Base-by-base conservation (phyloP, 805 yeast species). In the Zygosaccharomyces pseudorouxii region DNA sequence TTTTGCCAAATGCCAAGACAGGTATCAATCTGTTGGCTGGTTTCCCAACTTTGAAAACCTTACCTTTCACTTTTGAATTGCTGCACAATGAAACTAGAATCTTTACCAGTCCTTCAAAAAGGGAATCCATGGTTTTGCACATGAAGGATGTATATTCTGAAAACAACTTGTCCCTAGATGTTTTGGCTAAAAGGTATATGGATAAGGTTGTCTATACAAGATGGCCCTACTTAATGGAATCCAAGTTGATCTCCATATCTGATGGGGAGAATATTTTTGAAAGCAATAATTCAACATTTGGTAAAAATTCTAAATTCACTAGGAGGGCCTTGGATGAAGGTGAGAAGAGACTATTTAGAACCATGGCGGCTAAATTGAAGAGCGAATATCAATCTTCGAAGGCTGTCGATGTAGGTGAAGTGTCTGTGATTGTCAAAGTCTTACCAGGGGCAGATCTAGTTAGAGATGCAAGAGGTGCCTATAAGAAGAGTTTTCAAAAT, bases 181-280 rank as follows among this genome's bases (percentile, higher is more conserved):
- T 84, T 52, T 75, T 88, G 58, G 83, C 89, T 20, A 76, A 79
- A 49, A 76, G 81, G 58, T 79, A 76, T 48, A 57, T 85, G 47
- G 82, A 81, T 40, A 75, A 80, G 49, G 68, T 80, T 43, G 84
- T 86, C 2, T 90, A 82, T 63, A 79, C 86, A 10, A 80, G 83
- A 56, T 93, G 96, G 92, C 99, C 99, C n/a, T 87, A 80, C 60
- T 71, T 93, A 55, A 77, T 82, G 56, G 97, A 92, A 68, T 84
- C 89, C 8, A 80, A 78, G 59, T 81, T 92, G 36, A 71, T 81
- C 10, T 74, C 76, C 19, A 78, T 92, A 3, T 64, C 74, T 30
- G 90, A 86, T 63, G 77, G 74, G 11, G 65, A 71, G 14, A 68
- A 65, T 57, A 73, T 71, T 39, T 86, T 78, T 57, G 64, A 63